Evolutionary conservation across 1,139 yeast species (phyloP).

Genomic region (Suhomyces kunorum): DNA sequence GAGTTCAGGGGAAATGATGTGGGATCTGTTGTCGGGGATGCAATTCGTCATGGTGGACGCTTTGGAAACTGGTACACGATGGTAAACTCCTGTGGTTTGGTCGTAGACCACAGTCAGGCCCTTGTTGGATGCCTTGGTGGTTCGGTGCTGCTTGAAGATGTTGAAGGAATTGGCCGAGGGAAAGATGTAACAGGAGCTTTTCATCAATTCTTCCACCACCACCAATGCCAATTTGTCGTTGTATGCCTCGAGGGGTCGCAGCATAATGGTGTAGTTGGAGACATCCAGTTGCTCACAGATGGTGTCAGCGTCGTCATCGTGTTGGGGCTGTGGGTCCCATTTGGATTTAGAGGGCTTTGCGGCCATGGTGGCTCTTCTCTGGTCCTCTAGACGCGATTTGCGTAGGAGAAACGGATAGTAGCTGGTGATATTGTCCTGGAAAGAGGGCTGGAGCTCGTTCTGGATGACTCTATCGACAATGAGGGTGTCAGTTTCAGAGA

Average conservation of each 20-base stretch:
- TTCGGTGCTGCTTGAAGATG: constrained; percentile 32
- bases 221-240: constrained; percentile 32
- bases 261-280: constrained; percentile 14
- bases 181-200: constrained; percentile 33
- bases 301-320: constrained; percentile 22
- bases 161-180: constrained; percentile 33
- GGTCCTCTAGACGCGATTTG: constrained; percentile 23
- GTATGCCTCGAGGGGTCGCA: constrained; percentile 19
- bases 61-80: constrained; percentile 14
- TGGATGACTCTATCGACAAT: constrained; percentile 18
- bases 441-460: constrained; percentile 39
- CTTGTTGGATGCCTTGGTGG: constrained; percentile 26
- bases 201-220: constrained; percentile 38
- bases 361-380: too few relatives aligned
- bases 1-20: constrained; percentile 36
- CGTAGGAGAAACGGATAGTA: constrained; percentile 42
- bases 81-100: constrained; percentile 22
- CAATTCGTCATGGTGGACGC: constrained; percentile 1
- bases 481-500: constrained; percentile 26
- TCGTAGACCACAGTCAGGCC: constrained; percentile 28
- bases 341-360: too few relatives aligned
- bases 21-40: constrained; percentile 32
- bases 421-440: constrained; percentile 38
- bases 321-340: background rate
- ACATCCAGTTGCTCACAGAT: constrained; percentile 22